A percentile compares a stretch with the other conserved stretches of the same genome.
These are phyloP conservation scores for Ambrosiella cleistominuta DNA, from an alignment of 2,329 filamentous ascomycete genomes.

Conservation along the genomic window DNA sequence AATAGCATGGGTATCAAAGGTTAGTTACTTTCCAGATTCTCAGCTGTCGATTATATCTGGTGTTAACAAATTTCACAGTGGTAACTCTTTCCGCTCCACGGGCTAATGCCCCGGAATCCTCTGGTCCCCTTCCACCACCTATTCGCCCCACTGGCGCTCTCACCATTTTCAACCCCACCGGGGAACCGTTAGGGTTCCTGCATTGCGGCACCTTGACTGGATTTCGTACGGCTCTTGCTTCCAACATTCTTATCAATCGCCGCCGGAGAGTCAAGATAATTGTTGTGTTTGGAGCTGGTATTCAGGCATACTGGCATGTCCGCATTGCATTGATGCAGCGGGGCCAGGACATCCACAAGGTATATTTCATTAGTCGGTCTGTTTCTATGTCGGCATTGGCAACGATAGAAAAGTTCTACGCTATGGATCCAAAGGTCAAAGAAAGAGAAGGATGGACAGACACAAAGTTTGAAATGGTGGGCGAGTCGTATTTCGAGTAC, in stretches of 20 bases:
- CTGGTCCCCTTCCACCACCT: conserved; percentile 17
- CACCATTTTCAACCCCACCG: conserved; percentile 47
- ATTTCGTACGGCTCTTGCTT: conserved; percentile 61
- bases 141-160: conserved; percentile 46
- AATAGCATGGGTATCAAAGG: conserved; percentile 52
- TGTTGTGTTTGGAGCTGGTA: conserved; percentile 72
- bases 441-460: conserved; percentile 43
- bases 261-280: conserved; percentile 57
- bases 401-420: conserved; percentile 32
- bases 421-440: conserved; percentile 27
- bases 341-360: conserved; percentile 51
- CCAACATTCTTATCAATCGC: conserved; percentile 44
- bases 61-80: conserved; percentile 25
- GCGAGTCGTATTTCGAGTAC: conserved; percentile 52
- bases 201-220: conserved; percentile 61
- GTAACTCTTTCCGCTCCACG: conserved; percentile 40
- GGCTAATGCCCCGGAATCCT: conserved; percentile 10
- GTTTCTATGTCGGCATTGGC: conserved; percentile 40
- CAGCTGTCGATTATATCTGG: not conserved
- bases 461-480: conserved; percentile 51
- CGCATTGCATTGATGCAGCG: conserved; percentile 63
- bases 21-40: conserved; percentile 15
- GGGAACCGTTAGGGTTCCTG: conserved; percentile 47
- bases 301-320: conserved; percentile 90
- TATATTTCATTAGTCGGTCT: conserved; percentile 68